A percentile compares a stretch with the other conserved stretches of the same genome.
phyloP scores from a whole-genome alignment of 2,329 filamentous ascomycete species.

The Venturia aucupariae region DNA sequence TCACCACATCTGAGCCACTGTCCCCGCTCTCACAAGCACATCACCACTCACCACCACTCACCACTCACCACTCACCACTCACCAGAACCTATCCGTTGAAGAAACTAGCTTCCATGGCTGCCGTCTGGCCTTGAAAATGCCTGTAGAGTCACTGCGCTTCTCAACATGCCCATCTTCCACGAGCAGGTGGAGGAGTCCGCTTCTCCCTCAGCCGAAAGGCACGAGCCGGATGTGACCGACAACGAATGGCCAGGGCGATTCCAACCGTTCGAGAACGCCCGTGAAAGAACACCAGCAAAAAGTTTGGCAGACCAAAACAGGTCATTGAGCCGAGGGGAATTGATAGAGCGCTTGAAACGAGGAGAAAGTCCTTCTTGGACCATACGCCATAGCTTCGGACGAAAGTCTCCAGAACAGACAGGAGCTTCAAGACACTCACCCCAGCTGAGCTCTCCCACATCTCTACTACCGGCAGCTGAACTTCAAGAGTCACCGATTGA shows the following conservation, averaged over 20 bases:
- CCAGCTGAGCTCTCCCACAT: slow-evolving; percentile 17
- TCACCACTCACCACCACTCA: background rate
- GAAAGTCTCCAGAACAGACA: slow-evolving; percentile 20
- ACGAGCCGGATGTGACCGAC: background rate
- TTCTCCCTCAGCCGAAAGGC: background rate
- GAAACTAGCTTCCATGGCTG: background rate
- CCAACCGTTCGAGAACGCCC: background rate
- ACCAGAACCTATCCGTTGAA: background rate
- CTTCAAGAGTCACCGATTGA: slow-evolving; percentile 25
- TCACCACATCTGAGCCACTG: background rate
- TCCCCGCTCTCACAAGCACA: background rate
- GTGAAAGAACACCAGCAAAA: background rate
- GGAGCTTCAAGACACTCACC: slow-evolving; percentile 19
- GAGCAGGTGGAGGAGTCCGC: slow-evolving; percentile 10
- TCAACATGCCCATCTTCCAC: slow-evolving; percentile 16
- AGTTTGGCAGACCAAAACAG: slow-evolving; percentile 14
- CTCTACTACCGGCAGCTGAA: slow-evolving; percentile 28
- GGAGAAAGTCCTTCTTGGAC: slow-evolving; percentile 69
- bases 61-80: too few species aligned
- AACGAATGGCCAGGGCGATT: background rate
- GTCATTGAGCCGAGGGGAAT: slow-evolving; percentile 55
- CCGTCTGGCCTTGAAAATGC: background rate
- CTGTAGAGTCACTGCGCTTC: background rate
- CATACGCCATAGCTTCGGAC: slow-evolving; percentile 23
- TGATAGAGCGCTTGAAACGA: slow-evolving; percentile 78